Evolutionary conservation across 345 rosid genomes (phyloP).

Genomic region (Dipteronia sinensis): DNA sequence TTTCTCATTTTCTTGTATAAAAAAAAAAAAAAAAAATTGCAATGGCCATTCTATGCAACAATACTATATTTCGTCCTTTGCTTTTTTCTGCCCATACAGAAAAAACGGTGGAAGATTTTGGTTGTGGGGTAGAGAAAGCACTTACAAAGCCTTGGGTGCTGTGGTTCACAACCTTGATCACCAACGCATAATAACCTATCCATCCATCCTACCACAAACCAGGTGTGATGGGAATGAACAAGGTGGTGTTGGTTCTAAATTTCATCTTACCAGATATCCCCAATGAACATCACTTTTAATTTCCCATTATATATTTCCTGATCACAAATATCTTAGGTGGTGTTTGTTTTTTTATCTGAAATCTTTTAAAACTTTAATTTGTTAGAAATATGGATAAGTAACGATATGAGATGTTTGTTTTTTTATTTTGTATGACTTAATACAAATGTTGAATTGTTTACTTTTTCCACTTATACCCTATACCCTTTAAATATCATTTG

Average conservation of each 20-base stretch:
- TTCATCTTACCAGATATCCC: not conserved
- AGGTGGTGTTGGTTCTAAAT: not conserved
- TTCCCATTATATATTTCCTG: not conserved
- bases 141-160: constrained; percentile 11
- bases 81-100: not conserved
- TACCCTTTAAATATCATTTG: too few species aligned
- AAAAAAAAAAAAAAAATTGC: not conserved
- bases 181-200: constrained; percentile 4
- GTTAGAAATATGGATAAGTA: too few species aligned
- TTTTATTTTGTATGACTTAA: too few species aligned
- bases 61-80: not conserved
- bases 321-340: not conserved
- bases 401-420: too few species aligned
- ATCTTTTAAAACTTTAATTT: too few species aligned
- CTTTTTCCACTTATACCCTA: too few species aligned
- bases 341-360: too few species aligned
- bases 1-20: too few species aligned
- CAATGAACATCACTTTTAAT: constrained; percentile 42
- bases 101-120: not conserved
- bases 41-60: not conserved
- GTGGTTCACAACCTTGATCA: constrained; percentile 29
- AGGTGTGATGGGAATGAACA: constrained; percentile 13
- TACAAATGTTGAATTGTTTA: too few species aligned
- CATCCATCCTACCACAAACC: constrained; percentile 19
- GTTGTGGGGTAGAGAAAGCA: constrained; percentile 44